Conservation (phyloP, 2,329 filamentous ascomycete species). For the Cladosporium sp. region DNA sequence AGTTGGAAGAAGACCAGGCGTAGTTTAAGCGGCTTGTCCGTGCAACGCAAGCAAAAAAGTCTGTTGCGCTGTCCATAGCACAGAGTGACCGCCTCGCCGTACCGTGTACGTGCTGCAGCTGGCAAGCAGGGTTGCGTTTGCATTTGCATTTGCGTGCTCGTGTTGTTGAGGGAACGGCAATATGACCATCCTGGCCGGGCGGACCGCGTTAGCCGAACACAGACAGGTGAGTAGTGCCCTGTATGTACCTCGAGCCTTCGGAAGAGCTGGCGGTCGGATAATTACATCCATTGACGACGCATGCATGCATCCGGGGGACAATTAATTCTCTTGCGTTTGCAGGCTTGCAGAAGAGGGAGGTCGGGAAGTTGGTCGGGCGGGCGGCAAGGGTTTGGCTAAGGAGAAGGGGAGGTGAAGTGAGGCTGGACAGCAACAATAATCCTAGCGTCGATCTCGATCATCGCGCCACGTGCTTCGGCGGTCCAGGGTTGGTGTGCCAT, state of each 20-base stretch:
- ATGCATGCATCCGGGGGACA: slow-evolving; percentile 1
- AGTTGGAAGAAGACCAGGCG: neutral
- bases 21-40: neutral
- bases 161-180: neutral
- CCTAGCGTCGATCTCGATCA: slow-evolving; percentile 4
- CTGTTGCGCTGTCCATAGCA: neutral
- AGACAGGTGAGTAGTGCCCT: neutral
- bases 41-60: neutral
- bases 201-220: neutral
- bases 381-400: neutral
- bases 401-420: slow-evolving; percentile 5
- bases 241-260: neutral
- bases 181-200: neutral
- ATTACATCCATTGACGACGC: neutral
- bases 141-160: neutral
- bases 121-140: neutral
- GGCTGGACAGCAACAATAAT: neutral
- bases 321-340: neutral
- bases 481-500: neutral
- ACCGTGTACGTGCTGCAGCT: neutral
- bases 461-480: neutral
- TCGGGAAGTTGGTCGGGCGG: neutral
- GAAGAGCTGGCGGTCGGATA: neutral
- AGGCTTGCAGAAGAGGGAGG: neutral
- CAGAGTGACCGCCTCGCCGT: neutral